Evolutionary conservation across 169 alveolate genomes (phyloP), one percentile per base, ranked within the genome.

Genomic region (Plasmodium relictum): DNA sequence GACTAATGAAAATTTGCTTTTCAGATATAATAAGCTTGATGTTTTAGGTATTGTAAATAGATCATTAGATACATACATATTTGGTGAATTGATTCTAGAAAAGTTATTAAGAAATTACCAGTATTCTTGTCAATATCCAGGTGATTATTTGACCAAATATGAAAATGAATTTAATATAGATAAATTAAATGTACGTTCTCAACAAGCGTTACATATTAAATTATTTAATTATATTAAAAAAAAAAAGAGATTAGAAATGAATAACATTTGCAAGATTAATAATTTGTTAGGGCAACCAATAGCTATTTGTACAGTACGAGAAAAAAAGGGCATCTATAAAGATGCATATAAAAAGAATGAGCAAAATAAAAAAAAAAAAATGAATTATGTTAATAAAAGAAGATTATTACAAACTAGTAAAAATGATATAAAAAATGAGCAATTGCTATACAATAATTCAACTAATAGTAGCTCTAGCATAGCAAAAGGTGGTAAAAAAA

Each of bases 211-310:
- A 37, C 85, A 83, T 50, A 83, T 69, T 37, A 83, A 83, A 69
- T 69, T 83, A 62, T 83, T 83, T 69, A 66, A 83, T 37, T 83
- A 69, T 42, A 83, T 83, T 41, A 83, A 83, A 41, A 83, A 62
- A 56, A 83, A 83, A 31, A 83, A 83, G 59, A 83, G 83, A 83
- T 48, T 70, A 42, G 91, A 83, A 83, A 83, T 83, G 91, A 69
- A 52, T 68, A 68, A 83, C 12, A 83, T 83, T 39, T 69, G 86
- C 12, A 83, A 83, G 45, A 68, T 83, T 37, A 83, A 83, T 48
- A 83, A 83, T 70, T 58, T 83, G 58, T 62, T 83, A 41, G 91
- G 91, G 22, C 91, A 83, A 50, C 91, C 91, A n/a, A 69, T 83
- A 68, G 91, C 91, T 41, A 70, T 83, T 54, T 70, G 83, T 41